Evolutionary conservation across 2,329 filamentous ascomycete species (phyloP), one percentile per base, ranked within the genome.

Genomic region (Cadophora malorum): DNA sequence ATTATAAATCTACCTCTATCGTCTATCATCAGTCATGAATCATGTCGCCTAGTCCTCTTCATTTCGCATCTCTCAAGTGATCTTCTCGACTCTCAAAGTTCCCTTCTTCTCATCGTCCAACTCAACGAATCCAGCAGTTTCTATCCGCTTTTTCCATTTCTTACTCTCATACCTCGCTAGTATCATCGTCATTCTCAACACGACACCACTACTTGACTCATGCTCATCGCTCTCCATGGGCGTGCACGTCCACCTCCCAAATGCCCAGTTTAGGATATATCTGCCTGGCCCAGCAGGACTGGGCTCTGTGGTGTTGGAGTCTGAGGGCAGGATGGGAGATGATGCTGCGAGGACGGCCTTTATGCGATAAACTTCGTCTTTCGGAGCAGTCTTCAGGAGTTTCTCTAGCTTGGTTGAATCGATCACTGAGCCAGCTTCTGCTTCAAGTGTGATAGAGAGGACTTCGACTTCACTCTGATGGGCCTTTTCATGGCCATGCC

Each of bases 231-330:
- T 76, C 4, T 85, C 76, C 4, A 89, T 81, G 6, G 87, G 84
- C 1, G 94, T 96, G 76, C 95, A 97, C 0, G 89, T 97, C 95
- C 96, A 99, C 35, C 96, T 86, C 0, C 94, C 94, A 80, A 99
- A 99, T 0, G 96, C 96, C 96, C 96, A 99, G 79, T 99, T 99
- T 68, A 99, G 85, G 55, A 99, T 97, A 77, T 96, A 97, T 65
- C 92, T 84, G 19, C 80, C 79, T 23, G 79, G 76, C 1, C 79
- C 80, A 7, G 66, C 69, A 25, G 71, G 55, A 59, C 76, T 74
- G 4, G 78, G 72, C 8, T 75, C 76, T 5, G 78, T 77, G 38
- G 79, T 38, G 10, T 52, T 85, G 28, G 83, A 81, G 65, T 87
- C 85, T 0, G 88, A 88, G 74, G 83, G 83, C 21, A 73, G 72